Base-by-base conservation (phyloP, 73 alveolate genomes). In the Paramecium sexaurelia region DNA sequence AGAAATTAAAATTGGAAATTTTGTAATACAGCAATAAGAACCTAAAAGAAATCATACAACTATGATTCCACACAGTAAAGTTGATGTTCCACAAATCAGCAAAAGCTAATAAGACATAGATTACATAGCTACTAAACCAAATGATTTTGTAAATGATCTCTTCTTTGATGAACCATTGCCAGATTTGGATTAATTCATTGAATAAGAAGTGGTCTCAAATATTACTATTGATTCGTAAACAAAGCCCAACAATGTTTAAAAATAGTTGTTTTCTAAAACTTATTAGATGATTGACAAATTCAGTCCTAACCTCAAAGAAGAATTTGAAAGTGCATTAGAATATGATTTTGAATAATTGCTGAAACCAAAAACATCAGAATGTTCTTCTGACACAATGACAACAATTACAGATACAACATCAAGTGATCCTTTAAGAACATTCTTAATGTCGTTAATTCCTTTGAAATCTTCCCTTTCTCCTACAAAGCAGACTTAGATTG, bases 291-390 rank as follows among this genome's bases (percentile, higher is more conserved):
- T 78, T 9, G 90, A 78, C 19, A 39, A 78, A 45, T 78, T 40
- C 7, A 71, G 36, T 32, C 68, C 40, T 17, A 43, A 78, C 39
- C 35, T 78, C 7, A 78, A 78, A 20, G 73, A 78, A 29, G 90
- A 78, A 43, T 29, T 78, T 2, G 90, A 78, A 40, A 39, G 45
- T 78, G 90, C 90, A 4, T 43, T 78, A 13, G 43, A 78, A 17
- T 39, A 39, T 78, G 90, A 78, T 33, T 78, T 78, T 78, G 90
- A 78, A 78, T 78, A 78, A 78, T 29, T 78, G 35, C 73, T 78
- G 2, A 78, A 78, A 45, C 90, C 90, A 1, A 32, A 78, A 22
- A 78, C 55, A 0, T 41, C 75, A 3, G 90, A 78, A 78, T 78
- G 61, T 45, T 78, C 90, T 20, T 78, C 40, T 22, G 90, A 78